phyloP scores from a whole-genome alignment of 106 monocot species.

The Platanthera guangdongensis region DNA sequence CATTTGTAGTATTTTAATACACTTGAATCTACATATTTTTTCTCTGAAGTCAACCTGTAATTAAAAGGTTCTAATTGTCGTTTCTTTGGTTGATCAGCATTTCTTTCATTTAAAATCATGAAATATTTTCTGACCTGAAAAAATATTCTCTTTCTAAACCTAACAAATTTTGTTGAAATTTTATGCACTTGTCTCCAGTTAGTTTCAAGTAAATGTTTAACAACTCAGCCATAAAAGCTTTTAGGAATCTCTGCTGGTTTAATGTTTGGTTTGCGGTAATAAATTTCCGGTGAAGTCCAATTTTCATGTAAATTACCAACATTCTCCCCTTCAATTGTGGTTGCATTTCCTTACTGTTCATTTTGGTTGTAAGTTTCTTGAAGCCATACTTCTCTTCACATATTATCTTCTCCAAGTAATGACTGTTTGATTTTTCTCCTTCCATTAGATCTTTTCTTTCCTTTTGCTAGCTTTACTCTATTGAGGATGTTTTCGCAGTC shows the following conservation, averaged over 20 bases:
- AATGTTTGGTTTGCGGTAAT: neutral
- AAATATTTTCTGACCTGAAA: neutral
- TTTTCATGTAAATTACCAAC: neutral
- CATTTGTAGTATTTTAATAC: neutral
- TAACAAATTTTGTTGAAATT: neutral
- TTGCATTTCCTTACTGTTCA: neutral
- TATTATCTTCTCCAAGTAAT: too few species aligned
- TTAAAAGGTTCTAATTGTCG: neutral
- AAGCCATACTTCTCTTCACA: too few species aligned
- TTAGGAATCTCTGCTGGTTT: neutral
- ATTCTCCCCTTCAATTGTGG: neutral
- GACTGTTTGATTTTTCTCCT: neutral
- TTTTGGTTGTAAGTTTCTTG: neutral
- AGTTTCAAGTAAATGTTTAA: neutral
- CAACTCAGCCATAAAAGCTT: neutral
- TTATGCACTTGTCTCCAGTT: neutral
- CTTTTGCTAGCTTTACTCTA: too few species aligned
- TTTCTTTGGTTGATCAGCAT: neutral
- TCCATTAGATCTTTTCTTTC: neutral
- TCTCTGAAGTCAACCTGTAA: neutral
- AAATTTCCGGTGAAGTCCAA: neutral
- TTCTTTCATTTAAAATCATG: neutral
- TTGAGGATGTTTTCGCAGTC: too few species aligned
- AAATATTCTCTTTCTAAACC: too few species aligned
- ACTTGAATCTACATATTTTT: neutral